Percentiles rank a stretch among this genome's conserved stretches.
phyloP scores from a whole-genome alignment of 1,284 basidiomycete species.

The Trametes versicolor region DNA sequence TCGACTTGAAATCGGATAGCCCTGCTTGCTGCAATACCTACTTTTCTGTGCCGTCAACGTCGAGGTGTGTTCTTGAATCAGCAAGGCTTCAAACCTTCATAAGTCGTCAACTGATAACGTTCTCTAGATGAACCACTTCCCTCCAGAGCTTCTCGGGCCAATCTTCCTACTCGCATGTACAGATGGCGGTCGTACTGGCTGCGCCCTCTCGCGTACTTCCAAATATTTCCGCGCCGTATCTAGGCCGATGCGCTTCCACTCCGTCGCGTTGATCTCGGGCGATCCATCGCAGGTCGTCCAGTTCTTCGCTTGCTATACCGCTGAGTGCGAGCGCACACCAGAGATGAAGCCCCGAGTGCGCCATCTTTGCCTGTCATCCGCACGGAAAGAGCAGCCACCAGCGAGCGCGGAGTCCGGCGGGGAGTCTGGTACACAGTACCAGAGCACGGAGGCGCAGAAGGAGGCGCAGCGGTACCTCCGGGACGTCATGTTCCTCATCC shows the following conservation, averaged over 20 bases:
- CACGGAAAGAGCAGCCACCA: neutral
- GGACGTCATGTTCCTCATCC: constrained; percentile 17
- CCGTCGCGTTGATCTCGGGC: constrained; percentile 14
- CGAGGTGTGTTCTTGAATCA: neutral
- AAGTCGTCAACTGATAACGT: neutral
- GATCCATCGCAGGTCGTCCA: constrained; percentile 5
- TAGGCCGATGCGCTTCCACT: constrained; percentile 16
- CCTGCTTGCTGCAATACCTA: too few species aligned
- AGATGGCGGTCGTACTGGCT: constrained; percentile 28
- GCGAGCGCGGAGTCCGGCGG: neutral
- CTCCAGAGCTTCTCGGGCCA: constrained; percentile 19
- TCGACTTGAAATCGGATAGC: neutral
- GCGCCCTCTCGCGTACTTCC: constrained; percentile 25
- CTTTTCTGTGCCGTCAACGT: neutral
- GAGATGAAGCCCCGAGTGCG: neutral
- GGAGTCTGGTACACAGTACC: neutral
- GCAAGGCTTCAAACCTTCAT: neutral
- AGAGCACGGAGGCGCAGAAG: neutral
- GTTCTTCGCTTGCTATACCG: constrained; percentile 7
- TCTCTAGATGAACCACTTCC: constrained; percentile 9
- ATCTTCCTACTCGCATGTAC: constrained; percentile 25
- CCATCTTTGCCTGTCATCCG: constrained; percentile 4
- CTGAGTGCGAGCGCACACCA: neutral
- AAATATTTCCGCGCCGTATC: constrained; percentile 7
- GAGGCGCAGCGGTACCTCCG: constrained; percentile 9